Evolutionary conservation across 2,329 filamentous ascomycete genomes (phyloP).

Genomic region (Penicillium sp.): DNA sequence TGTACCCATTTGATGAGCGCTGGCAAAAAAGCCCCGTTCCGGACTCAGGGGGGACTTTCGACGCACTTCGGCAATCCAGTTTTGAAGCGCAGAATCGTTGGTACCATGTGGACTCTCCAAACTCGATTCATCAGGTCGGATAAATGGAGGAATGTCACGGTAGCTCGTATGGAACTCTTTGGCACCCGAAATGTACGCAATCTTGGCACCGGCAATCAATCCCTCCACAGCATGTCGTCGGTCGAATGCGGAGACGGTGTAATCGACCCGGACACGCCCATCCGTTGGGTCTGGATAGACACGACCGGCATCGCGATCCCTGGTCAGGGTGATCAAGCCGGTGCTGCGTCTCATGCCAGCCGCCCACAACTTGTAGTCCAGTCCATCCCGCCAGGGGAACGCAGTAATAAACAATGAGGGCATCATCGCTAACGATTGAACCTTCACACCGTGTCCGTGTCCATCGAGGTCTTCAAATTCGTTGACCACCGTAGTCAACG

Average conservation of each 20-base stretch:
- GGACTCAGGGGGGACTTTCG: constrained; percentile 45
- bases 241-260: constrained; percentile 68
- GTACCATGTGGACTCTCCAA: constrained; percentile 40
- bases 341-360: constrained; percentile 65
- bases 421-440: constrained; percentile 73
- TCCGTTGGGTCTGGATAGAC: constrained; percentile 68
- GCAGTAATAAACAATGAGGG: constrained; percentile 61
- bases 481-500: constrained; percentile 71
- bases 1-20: constrained; percentile 51
- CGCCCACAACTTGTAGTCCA: constrained; percentile 67
- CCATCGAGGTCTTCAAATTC: constrained; percentile 78
- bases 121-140: constrained; percentile 38
- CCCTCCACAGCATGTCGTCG: constrained; percentile 67
- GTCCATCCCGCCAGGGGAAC: constrained; percentile 62
- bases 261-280: constrained; percentile 63
- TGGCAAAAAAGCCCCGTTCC: constrained; percentile 43
- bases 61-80: constrained; percentile 52
- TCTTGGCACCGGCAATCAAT: constrained; percentile 65
- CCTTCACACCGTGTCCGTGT: constrained; percentile 73
- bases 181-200: constrained; percentile 73
- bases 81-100: constrained; percentile 52
- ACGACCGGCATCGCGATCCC: constrained; percentile 70
- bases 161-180: constrained; percentile 69
- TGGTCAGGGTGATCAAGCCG: constrained; percentile 67
- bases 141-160: constrained; percentile 61